phyloP scores from a whole-genome alignment of 345 rosid genomes.

The Cardamine resedifolia region DNA sequence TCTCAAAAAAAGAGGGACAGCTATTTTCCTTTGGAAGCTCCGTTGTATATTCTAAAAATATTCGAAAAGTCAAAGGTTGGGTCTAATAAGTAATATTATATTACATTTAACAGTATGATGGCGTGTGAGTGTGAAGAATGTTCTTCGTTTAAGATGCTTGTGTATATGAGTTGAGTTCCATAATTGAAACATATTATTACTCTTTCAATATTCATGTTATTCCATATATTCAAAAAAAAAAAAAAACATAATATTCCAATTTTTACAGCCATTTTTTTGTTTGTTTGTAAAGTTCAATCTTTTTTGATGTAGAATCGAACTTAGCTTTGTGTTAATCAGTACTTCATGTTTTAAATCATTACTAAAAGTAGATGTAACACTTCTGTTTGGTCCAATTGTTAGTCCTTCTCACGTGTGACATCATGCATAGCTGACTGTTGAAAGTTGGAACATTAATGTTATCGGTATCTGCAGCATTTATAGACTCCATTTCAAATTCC shows the following conservation, averaged over 20 bases:
- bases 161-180: not conserved
- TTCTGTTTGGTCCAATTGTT: not conserved
- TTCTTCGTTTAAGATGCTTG: not conserved
- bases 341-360: too few relatives aligned
- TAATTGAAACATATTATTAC: not conserved
- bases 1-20: not conserved
- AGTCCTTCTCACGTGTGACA: not conserved
- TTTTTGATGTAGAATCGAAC: too few relatives aligned
- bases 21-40: not conserved
- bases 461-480: slow-evolving; percentile 9
- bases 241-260: too few relatives aligned
- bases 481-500: not conserved
- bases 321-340: not conserved
- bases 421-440: not conserved
- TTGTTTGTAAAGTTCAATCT: too few relatives aligned
- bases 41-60: not conserved
- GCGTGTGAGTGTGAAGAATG: not conserved
- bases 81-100: not conserved
- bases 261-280: not conserved
- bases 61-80: slow-evolving; percentile 16
- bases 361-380: too few relatives aligned
- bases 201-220: too few relatives aligned
- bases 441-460: not conserved
- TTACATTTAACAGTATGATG: not conserved
- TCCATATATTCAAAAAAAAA: too few relatives aligned